phyloP scores from a whole-genome alignment of 176 grass and related monocot genomes.

The Tillandsia leiboldiana region DNA sequence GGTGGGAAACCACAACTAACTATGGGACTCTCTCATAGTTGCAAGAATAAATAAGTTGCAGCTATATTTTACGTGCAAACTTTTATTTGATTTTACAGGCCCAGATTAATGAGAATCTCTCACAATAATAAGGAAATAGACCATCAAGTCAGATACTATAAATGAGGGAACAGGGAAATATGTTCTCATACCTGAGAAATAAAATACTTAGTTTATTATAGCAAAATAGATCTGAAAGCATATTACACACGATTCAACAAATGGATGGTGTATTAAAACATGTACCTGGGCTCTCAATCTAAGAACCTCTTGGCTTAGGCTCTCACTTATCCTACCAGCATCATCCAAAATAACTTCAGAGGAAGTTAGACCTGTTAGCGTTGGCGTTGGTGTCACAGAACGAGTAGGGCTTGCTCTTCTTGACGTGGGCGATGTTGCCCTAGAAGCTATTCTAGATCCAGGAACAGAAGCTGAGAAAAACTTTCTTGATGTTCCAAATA shows the following conservation, averaged over 20 bases:
- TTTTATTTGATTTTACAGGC: no score
- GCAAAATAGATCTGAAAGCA: background rate
- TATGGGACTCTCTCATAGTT: no score
- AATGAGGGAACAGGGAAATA: background rate
- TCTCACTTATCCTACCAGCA: slow-evolving; percentile 43
- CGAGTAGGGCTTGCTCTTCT: slow-evolving; percentile 76
- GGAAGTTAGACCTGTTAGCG: slow-evolving; percentile 68
- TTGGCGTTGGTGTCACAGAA: slow-evolving; percentile 84
- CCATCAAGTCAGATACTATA: background rate
- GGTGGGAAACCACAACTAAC: no score
- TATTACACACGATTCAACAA: background rate
- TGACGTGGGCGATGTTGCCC: slow-evolving; percentile 78
- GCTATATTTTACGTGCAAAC: no score
- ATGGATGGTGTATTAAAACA: background rate
- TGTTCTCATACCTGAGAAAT: background rate
- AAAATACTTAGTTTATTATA: background rate
- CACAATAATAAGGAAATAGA: no score
- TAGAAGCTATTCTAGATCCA: slow-evolving; percentile 91
- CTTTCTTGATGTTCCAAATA: slow-evolving; percentile 97
- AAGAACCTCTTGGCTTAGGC: slow-evolving; percentile 52
- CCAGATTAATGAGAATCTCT: no score
- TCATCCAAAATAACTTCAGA: slow-evolving; percentile 39
- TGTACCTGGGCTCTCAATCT: slow-evolving; percentile 81
- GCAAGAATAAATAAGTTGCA: no score
- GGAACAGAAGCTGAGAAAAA: slow-evolving; percentile 96